Percentiles rank a stretch among this genome's conserved stretches.
These are phyloP conservation scores for Colletotrichum phormii DNA, from an alignment of 2,329 filamentous ascomycete genomes.

Conservation along the genomic window DNA sequence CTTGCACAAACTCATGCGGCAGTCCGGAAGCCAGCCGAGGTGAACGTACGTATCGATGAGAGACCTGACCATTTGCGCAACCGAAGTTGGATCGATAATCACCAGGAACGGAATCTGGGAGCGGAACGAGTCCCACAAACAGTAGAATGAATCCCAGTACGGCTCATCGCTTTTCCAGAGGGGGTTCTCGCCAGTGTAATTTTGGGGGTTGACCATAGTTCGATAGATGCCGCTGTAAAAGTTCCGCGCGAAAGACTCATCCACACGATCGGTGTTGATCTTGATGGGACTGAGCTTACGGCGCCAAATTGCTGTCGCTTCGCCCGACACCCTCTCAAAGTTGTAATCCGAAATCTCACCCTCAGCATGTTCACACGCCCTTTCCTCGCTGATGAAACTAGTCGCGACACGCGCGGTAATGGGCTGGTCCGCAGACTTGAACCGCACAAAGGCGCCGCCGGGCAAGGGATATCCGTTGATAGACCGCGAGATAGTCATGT, in stretches of 20 bases:
- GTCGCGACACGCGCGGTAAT: slow-evolving; percentile 75
- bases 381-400: slow-evolving; percentile 74
- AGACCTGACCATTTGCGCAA: slow-evolving; percentile 76
- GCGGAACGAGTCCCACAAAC: slow-evolving; percentile 79
- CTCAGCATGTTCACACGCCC: slow-evolving; percentile 77
- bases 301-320: slow-evolving; percentile 69
- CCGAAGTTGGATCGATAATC: slow-evolving; percentile 72
- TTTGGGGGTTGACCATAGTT: slow-evolving; percentile 78
- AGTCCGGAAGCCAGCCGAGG: slow-evolving; percentile 79
- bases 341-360: slow-evolving; percentile 76
- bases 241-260: slow-evolving; percentile 65
- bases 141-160: slow-evolving; percentile 83
- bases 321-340: slow-evolving; percentile 64
- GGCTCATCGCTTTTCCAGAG: slow-evolving; percentile 74
- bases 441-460: slow-evolving; percentile 73
- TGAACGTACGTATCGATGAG: slow-evolving; percentile 78
- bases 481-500: slow-evolving; percentile 59
- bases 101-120: slow-evolving; percentile 78
- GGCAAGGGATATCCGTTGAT: slow-evolving; percentile 67
- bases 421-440: slow-evolving; percentile 58
- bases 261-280: slow-evolving; percentile 64
- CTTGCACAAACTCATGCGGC: slow-evolving; percentile 80
- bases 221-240: slow-evolving; percentile 81
- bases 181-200: slow-evolving; percentile 80
- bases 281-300: slow-evolving; percentile 70